Evolutionary conservation across 78 protist genomes (phyloP), one percentile per base, ranked within the genome.

Genomic region (Cavenderia fasciculata): DNA sequence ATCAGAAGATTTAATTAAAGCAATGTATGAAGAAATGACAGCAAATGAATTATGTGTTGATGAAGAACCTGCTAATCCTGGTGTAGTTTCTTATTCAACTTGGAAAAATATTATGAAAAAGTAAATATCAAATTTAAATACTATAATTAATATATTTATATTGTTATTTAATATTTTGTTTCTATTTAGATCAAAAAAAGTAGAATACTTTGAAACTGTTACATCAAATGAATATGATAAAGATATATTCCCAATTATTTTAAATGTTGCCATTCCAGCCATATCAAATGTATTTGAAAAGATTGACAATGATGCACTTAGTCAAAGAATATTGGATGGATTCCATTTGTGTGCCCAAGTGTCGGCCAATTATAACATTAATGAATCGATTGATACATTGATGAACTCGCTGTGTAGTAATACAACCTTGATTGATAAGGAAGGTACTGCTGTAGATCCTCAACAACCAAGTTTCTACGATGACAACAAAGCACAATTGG

Each of bases 401-500:
- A 90, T 93, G 86, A 46, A 34, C 33, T 88, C 87, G 49, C 66
- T 72, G 7, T 88, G 84, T 62, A 57, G 59, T 38, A 75, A 86
- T 56, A 86, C 85, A 11, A 86, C 75, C 3, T 43, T 86, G 18
- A 86, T 71, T 33, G 92, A 86, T 12, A 34, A 43, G 2, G 41
- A 71, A 59, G 56, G 34, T 33, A n/a, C n/a, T n/a, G 57, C 25
- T 1, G 21, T n/a, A 43, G 23, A 1, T 2, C 52, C 57, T 40
- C 61, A 75, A 10, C 54, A 38, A 38, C 29, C 46, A 16, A 40
- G 6, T 16, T 93, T 93, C 41, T 85, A 82, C 27, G 86, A 74
- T 23, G 87, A 93, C 51, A 68, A 72, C 59, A 93, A 93, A 38
- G 93, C 95, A 16, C 92, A 93, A 38, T 36, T 93, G 2, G 95